Evolutionary conservation across 2,329 filamentous ascomycete genomes (phyloP).

Genomic region (Fusarium palustre): DNA sequence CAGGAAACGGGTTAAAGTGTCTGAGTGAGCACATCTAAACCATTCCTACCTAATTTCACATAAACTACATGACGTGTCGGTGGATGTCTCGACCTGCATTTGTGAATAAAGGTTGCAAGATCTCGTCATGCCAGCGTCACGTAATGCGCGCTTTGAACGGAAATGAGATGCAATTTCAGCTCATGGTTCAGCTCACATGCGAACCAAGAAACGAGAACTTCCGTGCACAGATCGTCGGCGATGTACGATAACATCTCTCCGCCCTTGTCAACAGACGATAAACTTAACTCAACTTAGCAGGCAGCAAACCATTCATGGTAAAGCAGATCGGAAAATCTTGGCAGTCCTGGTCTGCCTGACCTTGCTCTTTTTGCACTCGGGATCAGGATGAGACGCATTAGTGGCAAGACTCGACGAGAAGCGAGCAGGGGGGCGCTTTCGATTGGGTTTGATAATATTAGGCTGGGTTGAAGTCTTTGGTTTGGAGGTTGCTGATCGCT

Average conservation of each 20-base stretch:
- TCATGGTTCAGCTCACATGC: slow-evolving; percentile 13
- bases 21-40: neutral
- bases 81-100: slow-evolving; percentile 9
- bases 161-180: slow-evolving; percentile 21
- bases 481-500: slow-evolving; percentile 16
- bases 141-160: slow-evolving; percentile 32
- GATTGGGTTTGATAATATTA: slow-evolving; percentile 7
- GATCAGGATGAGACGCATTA: slow-evolving; percentile 48
- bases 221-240: slow-evolving; percentile 32
- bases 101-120: slow-evolving; percentile 19
- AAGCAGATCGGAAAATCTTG: slow-evolving; percentile 23
- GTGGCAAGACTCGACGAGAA: slow-evolving; percentile 27
- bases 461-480: slow-evolving; percentile 1
- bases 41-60: neutral
- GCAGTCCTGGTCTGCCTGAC: slow-evolving; percentile 3
- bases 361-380: slow-evolving; percentile 25
- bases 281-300: slow-evolving; percentile 15
- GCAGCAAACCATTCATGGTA: slow-evolving; percentile 8
- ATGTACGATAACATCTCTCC: slow-evolving; percentile 23
- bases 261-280: neutral
- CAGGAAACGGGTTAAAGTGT: neutral
- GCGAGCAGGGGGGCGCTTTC: slow-evolving; percentile 15
- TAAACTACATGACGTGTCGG: slow-evolving; percentile 19
- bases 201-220: slow-evolving; percentile 13
- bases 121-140: slow-evolving; percentile 44